Percentiles rank a stretch among this genome's conserved stretches.
Conservation (phyloP, 805 yeast genomes). For the Kurtzmaniella fragi region DNA sequence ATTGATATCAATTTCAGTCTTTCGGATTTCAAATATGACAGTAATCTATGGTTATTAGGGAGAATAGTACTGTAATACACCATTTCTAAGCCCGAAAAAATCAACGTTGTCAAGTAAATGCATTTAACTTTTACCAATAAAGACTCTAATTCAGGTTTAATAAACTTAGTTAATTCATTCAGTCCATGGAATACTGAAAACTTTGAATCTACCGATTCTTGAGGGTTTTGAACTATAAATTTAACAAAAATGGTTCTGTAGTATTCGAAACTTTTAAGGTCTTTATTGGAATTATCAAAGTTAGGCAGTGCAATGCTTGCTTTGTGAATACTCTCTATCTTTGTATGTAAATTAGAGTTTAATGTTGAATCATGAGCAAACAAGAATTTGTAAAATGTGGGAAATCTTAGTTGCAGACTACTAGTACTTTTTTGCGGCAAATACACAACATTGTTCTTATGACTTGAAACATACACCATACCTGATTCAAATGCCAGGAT, state of each 20-base stretch:
- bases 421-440: constrained; percentile 10
- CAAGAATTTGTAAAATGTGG: constrained; percentile 17
- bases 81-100: constrained; percentile 4
- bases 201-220: no score
- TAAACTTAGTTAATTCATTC: constrained; percentile 7
- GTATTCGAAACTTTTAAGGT: no score
- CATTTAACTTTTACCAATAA: not conserved
- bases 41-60: no score
- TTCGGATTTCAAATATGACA: no score
- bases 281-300: no score
- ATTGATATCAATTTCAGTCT: no score
- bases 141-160: not conserved
- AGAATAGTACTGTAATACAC: no score
- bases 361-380: constrained; percentile 3
- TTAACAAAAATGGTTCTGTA: no score
- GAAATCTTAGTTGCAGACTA: constrained; percentile 21
- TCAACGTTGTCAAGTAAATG: constrained; percentile 5
- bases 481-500: constrained; percentile 7
- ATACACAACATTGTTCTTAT: not conserved
- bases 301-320: no score
- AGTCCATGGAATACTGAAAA: no score
- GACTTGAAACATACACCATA: constrained; percentile 10
- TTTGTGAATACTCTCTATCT: no score
- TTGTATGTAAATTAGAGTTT: constrained; percentile 2
- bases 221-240: no score